These are phyloP conservation scores for Sporothrix dimorphospora DNA, from an alignment of 2,329 filamentous ascomycete genomes.

Conservation along the genomic window DNA sequence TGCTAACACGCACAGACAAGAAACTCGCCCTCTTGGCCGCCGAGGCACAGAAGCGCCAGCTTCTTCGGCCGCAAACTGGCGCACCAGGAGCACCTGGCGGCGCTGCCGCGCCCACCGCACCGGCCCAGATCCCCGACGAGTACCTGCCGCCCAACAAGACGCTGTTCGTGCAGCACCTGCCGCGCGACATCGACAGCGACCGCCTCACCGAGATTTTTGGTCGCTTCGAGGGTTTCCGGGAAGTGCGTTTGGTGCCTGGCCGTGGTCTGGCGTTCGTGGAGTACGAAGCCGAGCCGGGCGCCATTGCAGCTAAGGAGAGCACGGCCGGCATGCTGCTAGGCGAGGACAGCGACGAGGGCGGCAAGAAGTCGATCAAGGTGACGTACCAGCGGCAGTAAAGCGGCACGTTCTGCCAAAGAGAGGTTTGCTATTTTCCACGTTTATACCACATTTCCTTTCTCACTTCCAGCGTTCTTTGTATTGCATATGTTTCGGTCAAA, in stretches of 20 bases:
- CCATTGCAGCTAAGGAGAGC: conserved; percentile 91
- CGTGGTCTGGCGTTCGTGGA: conserved; percentile 93
- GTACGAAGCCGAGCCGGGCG: conserved; percentile 86
- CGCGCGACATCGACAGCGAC: conserved; percentile 83
- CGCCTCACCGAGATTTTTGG: conserved; percentile 79
- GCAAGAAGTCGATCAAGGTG: conserved; percentile 77
- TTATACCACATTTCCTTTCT: background rate
- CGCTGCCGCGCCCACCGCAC: conserved; percentile 39
- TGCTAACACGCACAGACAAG: conserved; percentile 50
- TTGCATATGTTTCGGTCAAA: conserved; percentile 22
- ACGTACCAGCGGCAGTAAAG: conserved; percentile 88
- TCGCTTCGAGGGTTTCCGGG: conserved; percentile 90
- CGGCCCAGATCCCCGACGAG: conserved; percentile 83
- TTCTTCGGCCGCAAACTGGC: conserved; percentile 25
- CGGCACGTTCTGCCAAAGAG: background rate
- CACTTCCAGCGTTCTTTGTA: conserved; percentile 10
- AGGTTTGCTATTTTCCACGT: conserved; percentile 19
- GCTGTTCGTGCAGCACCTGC: conserved; percentile 89
- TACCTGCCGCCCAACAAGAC: conserved; percentile 98
- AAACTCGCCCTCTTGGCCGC: conserved; percentile 83
- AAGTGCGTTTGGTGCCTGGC: conserved; percentile 86
- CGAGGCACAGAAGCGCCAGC: conserved; percentile 71
- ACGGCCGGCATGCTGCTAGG: conserved; percentile 83
- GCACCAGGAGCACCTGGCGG: conserved; percentile 36
- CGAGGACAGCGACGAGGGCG: conserved; percentile 46